Base-by-base conservation (phyloP, 495 filamentous ascomycete species). In the Halenospora varia region DNA sequence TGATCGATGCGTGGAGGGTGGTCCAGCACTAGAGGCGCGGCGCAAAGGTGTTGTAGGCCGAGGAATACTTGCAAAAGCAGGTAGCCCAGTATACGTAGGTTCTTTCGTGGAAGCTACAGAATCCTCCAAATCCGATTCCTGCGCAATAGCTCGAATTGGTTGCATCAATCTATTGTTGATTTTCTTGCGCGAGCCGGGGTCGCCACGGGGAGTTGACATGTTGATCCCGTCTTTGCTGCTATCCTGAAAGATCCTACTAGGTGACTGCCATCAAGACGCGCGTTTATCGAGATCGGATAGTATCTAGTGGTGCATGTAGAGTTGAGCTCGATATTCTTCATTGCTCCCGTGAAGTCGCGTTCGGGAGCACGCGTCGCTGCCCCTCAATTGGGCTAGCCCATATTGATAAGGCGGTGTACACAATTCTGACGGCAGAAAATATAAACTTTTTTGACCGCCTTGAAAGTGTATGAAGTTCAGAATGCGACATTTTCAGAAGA, bases 31-130 rank as follows among this genome's bases (percentile, higher is more conserved):
- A 3, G 74, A 68, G 58, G 63, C 66, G 10, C 72, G 68, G 45
- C 67, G 65, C 22, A 62, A 49, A 18, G 75, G 74, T 22, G 75
- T 77, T 18, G 68, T 59, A 6, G 73, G 70, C 40, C 63, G 67
- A 15, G 62, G 67, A 11, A 74, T 66, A 25, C 72, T 53, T 3
- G 72, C 70, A 40, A 76, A 53, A 41, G 70, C 66, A 48, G 58
- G 70, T 18, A 74, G 62, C 65, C 72, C 55, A 18, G 48, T 51
- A 44, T 71, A 69, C 47, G 71, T 63, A 19, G 73, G 73, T 47
- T 57, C 61, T 50, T 53, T 65, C 9, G 58, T 18, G 10, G 47
- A 45, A 22, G 44, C n/a, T 46, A 51, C 46, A 10, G 46, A n/a
- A 24, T 63, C 60, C 25, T 63, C 48, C 44, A 49, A 65, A 26